These are phyloP conservation scores for Hypoxylon cercidicola DNA, from an alignment of 495 filamentous ascomycete species.

Conservation along the genomic window DNA sequence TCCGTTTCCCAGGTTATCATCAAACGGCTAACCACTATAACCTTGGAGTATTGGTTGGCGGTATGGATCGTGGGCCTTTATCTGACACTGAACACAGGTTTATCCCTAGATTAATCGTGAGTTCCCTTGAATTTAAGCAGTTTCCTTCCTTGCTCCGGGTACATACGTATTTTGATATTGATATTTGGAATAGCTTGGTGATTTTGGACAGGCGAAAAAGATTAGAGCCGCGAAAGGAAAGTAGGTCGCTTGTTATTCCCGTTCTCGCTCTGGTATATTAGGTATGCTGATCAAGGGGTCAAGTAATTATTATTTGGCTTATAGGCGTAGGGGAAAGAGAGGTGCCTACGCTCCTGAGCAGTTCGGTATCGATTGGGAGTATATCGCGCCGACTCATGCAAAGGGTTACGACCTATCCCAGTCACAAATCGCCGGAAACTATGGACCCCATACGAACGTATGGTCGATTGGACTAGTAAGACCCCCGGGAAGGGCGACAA, in stretches of 20 bases:
- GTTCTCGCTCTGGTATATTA: not conserved
- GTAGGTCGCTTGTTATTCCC: not conserved
- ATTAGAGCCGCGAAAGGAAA: slow-evolving; percentile 26
- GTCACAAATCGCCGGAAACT: slow-evolving; percentile 24
- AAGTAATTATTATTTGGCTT: slow-evolving; percentile 5
- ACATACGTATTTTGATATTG: slow-evolving; percentile 9
- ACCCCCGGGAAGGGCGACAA: not conserved
- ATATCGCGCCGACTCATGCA: not conserved
- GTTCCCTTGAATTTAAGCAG: not conserved
- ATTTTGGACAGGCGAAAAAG: slow-evolving; percentile 25
- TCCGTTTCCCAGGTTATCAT: not conserved
- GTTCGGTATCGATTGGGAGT: slow-evolving; percentile 38
- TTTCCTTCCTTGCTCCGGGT: not conserved
- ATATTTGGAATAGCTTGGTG: slow-evolving; percentile 23
- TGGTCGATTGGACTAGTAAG: slow-evolving; percentile 32
- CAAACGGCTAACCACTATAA: not conserved
- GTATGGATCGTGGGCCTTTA: slow-evolving; percentile 2
- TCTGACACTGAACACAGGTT: slow-evolving; percentile 31
- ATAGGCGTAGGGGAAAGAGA: slow-evolving; percentile 11
- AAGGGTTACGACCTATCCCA: slow-evolving; percentile 26
- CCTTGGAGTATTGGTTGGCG: slow-evolving; percentile 25
- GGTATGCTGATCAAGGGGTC: not conserved
- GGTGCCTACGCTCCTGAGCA: slow-evolving; percentile 36
- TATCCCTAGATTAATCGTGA: slow-evolving; percentile 34
- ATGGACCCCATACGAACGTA: slow-evolving; percentile 24